Conservation (phyloP, 257 asterid species). For the Solanum habrochaites region DNA sequence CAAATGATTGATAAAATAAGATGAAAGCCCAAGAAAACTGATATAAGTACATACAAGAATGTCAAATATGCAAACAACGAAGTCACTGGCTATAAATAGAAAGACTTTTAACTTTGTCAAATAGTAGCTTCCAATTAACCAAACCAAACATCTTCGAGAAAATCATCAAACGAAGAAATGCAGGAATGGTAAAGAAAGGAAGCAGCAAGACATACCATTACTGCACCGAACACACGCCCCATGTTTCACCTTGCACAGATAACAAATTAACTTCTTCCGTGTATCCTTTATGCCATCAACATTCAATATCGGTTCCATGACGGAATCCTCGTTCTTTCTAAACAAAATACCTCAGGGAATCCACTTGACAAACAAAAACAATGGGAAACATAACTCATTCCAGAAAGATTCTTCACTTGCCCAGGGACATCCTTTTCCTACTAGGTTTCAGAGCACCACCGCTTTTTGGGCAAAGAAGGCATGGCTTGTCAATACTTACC, state of each 20-base stretch:
- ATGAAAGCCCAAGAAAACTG: neutral
- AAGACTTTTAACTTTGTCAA: neutral
- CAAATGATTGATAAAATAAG: neutral
- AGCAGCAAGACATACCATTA: slow-evolving; percentile 72
- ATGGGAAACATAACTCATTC: slow-evolving; percentile 60
- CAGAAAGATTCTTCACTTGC: slow-evolving; percentile 21
- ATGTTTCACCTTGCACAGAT: slow-evolving; percentile 82
- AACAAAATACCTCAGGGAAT: slow-evolving; percentile 78
- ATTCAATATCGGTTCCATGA: slow-evolving; percentile 85
- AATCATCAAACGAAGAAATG: slow-evolving; percentile 27
- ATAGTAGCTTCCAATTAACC: slow-evolving; percentile 1
- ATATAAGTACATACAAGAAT: neutral
- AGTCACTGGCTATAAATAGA: neutral
- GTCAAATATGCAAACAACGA: neutral
- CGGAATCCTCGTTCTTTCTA: slow-evolving; percentile 70
- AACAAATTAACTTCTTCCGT: slow-evolving; percentile 64
- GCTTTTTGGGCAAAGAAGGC: slow-evolving; percentile 75
- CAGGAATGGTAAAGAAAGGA: slow-evolving; percentile 29
- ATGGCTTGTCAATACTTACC: slow-evolving; percentile 35
- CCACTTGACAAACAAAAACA: slow-evolving; percentile 95
- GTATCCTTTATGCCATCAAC: slow-evolving; percentile 58
- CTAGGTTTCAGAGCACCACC: slow-evolving; percentile 94
- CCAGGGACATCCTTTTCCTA: slow-evolving; percentile 21
- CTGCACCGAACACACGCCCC: slow-evolving; percentile 99
- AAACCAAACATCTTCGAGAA: slow-evolving; percentile 10